Evolutionary conservation across 352 stramenopile genomes (phyloP), one percentile per base, ranked within the genome.

Genomic region (Globisporangium emineosum): DNA sequence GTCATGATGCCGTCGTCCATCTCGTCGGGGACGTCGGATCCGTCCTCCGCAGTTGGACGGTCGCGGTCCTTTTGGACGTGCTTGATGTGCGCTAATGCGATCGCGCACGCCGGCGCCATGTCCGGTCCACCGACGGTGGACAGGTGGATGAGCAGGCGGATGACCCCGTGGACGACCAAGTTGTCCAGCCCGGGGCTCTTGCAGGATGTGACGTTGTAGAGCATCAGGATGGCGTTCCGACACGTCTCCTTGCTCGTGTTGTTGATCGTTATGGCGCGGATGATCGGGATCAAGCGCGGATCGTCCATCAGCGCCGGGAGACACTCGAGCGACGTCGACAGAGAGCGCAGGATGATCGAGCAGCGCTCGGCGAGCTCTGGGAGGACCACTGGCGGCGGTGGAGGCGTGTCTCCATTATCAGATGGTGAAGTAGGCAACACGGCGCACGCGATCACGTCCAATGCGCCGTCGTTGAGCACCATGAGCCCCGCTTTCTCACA

Each of bases 1-100:
- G 71, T 71, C 29, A 94, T 70, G 9, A 92, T 77, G 13, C 86
- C 86, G 30, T 81, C 77, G 30, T 91, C 79, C 78, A 93, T 89
- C 37, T 86, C 73, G 42, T 90, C 77, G 6, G 73, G 67, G 27
- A 76, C 54, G 23, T 79, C 72, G 1, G 33, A 59, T 4, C 64
- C 71, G 27, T 68, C 64, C 29, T 65, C 59, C 5, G 64, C 65
- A 10, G 73, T 54, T 3, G 59, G 57, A 5, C 35, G 65, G 21
- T 76, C 70, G 27, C 73, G 72, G 62, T 93, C 73, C 29, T 89
- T 88, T 25, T 82, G 72, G 15, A 78, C 76, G 62, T 91, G 77
- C 40, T 94, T 92, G 61, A 94, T 89, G 68, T 92, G 86, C 19
- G 81, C 83, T 17, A 94, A 67, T 10, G 81, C 71, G 29, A 91